phyloP scores from a whole-genome alignment of 305 asterid genomes.

The Euphrasia arctica region DNA sequence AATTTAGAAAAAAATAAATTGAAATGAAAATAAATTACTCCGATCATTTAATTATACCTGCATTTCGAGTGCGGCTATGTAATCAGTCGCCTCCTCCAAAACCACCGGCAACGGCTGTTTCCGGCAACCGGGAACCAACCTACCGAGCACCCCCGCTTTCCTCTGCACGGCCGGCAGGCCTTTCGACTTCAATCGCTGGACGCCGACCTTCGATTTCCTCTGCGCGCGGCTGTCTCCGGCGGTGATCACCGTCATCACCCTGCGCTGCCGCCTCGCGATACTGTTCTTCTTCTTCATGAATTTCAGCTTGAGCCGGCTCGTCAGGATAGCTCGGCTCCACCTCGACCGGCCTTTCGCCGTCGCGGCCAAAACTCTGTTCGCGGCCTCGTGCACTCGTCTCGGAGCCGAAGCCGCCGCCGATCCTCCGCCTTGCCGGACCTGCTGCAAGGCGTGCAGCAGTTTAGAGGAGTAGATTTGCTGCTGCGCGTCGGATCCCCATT shows the following conservation, averaged over 20 bases:
- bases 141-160: constrained; percentile 62
- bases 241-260: constrained; percentile 37
- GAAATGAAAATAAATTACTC: neutral
- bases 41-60: constrained; percentile 38
- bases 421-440: constrained; percentile 42
- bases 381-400: constrained; percentile 81
- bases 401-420: constrained; percentile 36
- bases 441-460: constrained; percentile 78
- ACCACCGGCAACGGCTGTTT: constrained; percentile 87
- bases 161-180: constrained; percentile 75
- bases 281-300: constrained; percentile 67
- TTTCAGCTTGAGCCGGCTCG: constrained; percentile 67
- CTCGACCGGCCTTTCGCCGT: constrained; percentile 85
- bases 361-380: constrained; percentile 71
- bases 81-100: constrained; percentile 85
- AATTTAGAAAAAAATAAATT: neutral
- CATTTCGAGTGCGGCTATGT: constrained; percentile 94
- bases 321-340: constrained; percentile 95
- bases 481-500: constrained; percentile 85
- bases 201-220: constrained; percentile 64
- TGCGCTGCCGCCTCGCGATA: constrained; percentile 45
- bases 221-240: constrained; percentile 45
- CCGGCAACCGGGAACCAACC: constrained; percentile 96
- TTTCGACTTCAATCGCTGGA: constrained; percentile 64
- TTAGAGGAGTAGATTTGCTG: constrained; percentile 83